Evolutionary conservation across 2,329 filamentous ascomycete species (phyloP), one percentile per base, ranked within the genome.

Genomic region (Talaromyces sp.): DNA sequence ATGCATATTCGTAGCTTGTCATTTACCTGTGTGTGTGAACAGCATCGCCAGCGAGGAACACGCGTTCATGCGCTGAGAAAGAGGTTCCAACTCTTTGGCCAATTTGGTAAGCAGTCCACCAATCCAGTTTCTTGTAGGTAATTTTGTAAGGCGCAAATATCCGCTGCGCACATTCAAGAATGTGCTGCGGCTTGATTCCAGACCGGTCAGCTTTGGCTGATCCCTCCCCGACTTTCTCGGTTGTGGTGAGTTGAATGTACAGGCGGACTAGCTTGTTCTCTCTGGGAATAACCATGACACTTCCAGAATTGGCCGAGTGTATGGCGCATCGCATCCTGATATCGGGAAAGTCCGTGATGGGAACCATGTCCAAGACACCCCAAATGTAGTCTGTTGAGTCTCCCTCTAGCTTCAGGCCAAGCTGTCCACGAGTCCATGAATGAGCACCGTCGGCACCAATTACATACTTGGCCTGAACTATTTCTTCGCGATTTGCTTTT

Each of bases 1-100:
- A 35, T 35, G 32, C 32, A n/a, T 27, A 21, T 3, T 27, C 17
- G 26, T 24, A 21, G 19, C 32, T 35, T 17, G 17, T 35, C 10
- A 35, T 17, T 35, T 35, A 35, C 32, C 69, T 72, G 50, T 73
- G 71, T 68, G 32, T 29, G 29, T 81, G 79, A 1, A 84, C 83
- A 1, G 85, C 87, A 71, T 90, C 88, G 2, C 88, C 88, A 0
- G 87, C 86, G 6, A 91, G 78, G 69, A 92, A 91, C 9, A 92
- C 79, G 5, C 86, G 80, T 29, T 82, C 79, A 17, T 77, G 72
- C 5, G 77, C 77, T 43, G 79, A 82, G 70, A 87, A 88, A 46
- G 79, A 76, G 0, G 78, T 80, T 4, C 83, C 84, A 0, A 88
- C 81, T 9, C 88, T 79, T 67, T 89, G 87, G 0, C 86, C 86